Evolutionary conservation across 768 basidiomycete species (phyloP).

Genomic region (Pleurotus salmoneostramineus): DNA sequence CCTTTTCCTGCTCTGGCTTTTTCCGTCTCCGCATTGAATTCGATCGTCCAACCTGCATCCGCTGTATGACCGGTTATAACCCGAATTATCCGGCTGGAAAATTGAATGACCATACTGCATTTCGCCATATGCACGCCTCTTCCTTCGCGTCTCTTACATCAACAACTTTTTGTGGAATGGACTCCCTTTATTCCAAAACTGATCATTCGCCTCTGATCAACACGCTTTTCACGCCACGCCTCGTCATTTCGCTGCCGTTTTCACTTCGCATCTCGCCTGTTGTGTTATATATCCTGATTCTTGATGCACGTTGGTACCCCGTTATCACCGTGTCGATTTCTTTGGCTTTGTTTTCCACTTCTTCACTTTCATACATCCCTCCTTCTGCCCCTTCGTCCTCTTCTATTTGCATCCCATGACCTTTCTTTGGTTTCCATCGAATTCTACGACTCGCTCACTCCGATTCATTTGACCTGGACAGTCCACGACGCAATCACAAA

Average conservation of each 20-base stretch:
- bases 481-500: conserved; percentile 31
- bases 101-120: not conserved
- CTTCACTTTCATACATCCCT: not conserved
- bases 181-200: not conserved
- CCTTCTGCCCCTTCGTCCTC: not conserved
- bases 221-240: not conserved
- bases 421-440: not conserved
- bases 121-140: not conserved
- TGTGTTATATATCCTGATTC: not conserved
- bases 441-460: conserved; percentile 15
- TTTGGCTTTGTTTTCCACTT: not conserved
- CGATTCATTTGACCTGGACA: conserved; percentile 13
- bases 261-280: not conserved
- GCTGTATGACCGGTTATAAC: conserved; percentile 5
- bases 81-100: not conserved
- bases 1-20: not conserved
- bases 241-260: conserved; percentile 4
- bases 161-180: not conserved
- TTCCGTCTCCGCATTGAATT: too few species aligned
- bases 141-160: not conserved
- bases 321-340: conserved; percentile 2
- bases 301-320: conserved; percentile 6
- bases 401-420: not conserved
- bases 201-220: not conserved
- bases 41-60: not conserved